A percentile compares a stretch with the other conserved stretches of the same genome.
These are phyloP conservation scores for Sporobolomyces phaffii DNA, from an alignment of 768 basidiomycete genomes.

Conservation along the genomic window DNA sequence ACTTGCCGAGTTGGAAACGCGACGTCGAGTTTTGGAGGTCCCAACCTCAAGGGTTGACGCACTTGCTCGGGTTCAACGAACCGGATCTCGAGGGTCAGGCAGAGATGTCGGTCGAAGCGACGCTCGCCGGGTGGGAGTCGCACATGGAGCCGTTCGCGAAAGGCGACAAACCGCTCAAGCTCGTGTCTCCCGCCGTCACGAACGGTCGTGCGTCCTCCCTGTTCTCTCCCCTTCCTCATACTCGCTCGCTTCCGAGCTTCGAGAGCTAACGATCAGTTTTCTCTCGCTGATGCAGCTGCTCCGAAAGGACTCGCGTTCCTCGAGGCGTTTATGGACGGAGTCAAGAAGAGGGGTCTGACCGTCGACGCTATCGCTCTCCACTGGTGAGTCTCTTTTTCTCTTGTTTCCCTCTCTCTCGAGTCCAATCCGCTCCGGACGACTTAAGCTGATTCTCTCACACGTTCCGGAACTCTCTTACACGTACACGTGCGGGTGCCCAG, in stretches of 20 bases:
- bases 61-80: conserved; percentile 14
- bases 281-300: too few relatives aligned
- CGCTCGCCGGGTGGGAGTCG: not conserved
- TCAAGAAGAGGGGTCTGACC: not conserved
- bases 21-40: not conserved
- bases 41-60: not conserved
- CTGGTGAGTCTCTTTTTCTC: too few relatives aligned
- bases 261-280: too few relatives aligned
- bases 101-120: not conserved
- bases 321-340: not conserved
- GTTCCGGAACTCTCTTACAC: too few relatives aligned
- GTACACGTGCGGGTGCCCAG: too few relatives aligned
- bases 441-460: too few relatives aligned
- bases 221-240: too few relatives aligned
- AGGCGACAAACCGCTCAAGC: not conserved
- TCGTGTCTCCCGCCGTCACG: conserved; percentile 4
- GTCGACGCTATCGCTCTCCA: conserved; percentile 9
- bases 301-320: not conserved
- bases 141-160: conserved; percentile 2
- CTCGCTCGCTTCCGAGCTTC: too few relatives aligned
- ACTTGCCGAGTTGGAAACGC: not conserved
- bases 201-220: conserved; percentile 14
- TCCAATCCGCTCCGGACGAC: too few relatives aligned
- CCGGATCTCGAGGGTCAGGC: not conserved
- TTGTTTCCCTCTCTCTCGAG: too few relatives aligned